phyloP scores from a whole-genome alignment of 1,139 yeast genomes.

The Suzukiozyma palmioleophila region DNA sequence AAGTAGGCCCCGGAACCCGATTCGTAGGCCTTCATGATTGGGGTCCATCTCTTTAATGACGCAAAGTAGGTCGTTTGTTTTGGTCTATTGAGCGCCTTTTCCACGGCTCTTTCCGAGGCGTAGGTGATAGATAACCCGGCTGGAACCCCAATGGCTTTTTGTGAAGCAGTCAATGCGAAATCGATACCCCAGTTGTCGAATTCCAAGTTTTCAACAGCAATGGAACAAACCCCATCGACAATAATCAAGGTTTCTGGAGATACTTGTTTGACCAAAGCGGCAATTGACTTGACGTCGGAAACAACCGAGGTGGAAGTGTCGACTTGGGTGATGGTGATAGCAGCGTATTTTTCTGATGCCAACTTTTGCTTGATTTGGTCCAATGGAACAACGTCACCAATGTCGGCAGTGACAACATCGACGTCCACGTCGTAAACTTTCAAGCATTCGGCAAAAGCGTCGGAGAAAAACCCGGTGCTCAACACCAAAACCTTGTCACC shows the following conservation, averaged over 20 bases:
- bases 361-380: constrained; percentile 53
- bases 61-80: constrained; percentile 67
- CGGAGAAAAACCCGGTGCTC: constrained; percentile 92
- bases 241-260: constrained; percentile 80
- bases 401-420: constrained; percentile 62
- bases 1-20: constrained; percentile 79
- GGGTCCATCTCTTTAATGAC: constrained; percentile 80
- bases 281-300: constrained; percentile 61
- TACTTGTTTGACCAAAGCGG: constrained; percentile 54
- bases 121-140: constrained; percentile 82
- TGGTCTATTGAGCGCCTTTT: constrained; percentile 51
- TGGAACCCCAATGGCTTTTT: constrained; percentile 93
- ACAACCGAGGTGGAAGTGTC: constrained; percentile 95
- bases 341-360: constrained; percentile 48
- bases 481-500: constrained; percentile 74
- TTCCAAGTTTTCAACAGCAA: constrained; percentile 81
- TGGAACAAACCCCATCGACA: constrained; percentile 93
- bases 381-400: constrained; percentile 70
- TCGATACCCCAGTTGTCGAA: constrained; percentile 92
- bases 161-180: constrained; percentile 86
- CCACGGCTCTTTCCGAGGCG: constrained; percentile 72
- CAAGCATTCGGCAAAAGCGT: constrained; percentile 78
- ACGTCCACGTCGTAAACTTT: constrained; percentile 66
- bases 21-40: constrained; percentile 86
- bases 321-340: constrained; percentile 87